Conservation (phyloP, 331 rosid genomes). For the Cydonia oblonga region DNA sequence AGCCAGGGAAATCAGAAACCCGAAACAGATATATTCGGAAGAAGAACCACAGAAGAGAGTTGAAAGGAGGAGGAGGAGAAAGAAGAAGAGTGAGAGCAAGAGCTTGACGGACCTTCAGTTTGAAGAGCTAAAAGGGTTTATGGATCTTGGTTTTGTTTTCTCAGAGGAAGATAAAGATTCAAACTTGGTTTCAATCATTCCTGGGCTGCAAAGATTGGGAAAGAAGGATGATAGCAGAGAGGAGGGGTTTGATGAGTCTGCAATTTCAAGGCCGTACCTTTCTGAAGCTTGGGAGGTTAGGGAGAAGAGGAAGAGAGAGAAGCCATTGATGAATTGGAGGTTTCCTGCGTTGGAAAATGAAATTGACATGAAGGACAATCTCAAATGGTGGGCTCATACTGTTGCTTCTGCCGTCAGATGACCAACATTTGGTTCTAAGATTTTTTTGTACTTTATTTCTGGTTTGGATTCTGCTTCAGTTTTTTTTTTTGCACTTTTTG, state of each 20-base stretch:
- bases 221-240: slow-evolving; percentile 21
- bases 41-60: slow-evolving; percentile 17
- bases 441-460: background rate
- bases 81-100: slow-evolving; percentile 39
- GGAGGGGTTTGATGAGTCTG: slow-evolving; percentile 5
- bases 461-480: background rate
- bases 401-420: slow-evolving; percentile 76
- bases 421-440: background rate
- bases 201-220: slow-evolving; percentile 74
- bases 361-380: slow-evolving; percentile 55
- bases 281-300: slow-evolving; percentile 72
- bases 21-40: background rate
- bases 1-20: slow-evolving; percentile 15
- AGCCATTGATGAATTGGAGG: slow-evolving; percentile 54
- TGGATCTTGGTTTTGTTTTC: slow-evolving; percentile 95
- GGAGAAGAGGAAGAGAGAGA: slow-evolving; percentile 35
- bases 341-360: slow-evolving; percentile 46
- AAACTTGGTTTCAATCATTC: slow-evolving; percentile 70
- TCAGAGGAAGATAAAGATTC: slow-evolving; percentile 66
- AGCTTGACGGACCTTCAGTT: slow-evolving; percentile 82
- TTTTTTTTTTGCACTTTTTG: background rate
- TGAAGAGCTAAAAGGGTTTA: slow-evolving; percentile 88
- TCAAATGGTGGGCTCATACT: slow-evolving; percentile 71
- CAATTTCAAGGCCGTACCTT: slow-evolving; percentile 65
- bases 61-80: slow-evolving; percentile 13